Evolutionary conservation across 257 asterid species (phyloP), one percentile per base, ranked within the genome.

Genomic region (Primulina huaijiensis): DNA sequence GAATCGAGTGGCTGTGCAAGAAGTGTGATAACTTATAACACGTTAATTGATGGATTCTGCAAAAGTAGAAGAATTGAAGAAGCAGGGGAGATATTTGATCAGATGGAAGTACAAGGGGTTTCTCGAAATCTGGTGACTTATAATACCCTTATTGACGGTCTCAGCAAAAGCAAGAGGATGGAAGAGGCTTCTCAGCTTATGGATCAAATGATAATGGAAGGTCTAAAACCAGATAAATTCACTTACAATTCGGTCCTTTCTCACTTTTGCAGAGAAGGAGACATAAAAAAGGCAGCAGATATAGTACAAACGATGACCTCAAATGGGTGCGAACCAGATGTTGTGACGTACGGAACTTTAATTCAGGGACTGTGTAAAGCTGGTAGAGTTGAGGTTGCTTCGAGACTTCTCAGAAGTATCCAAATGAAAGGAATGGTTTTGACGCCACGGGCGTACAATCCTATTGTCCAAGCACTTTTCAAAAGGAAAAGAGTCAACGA

Each of bases 201-300:
- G 95, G 96, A 90, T 59, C 99, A 87, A 78, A 87, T 93, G 97
- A 81, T 90, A 65, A 82, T 85, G 82, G 99, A 89, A 82, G 97
- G 96, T 16, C 46, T 87, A 56, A 87, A 78, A 72, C 96, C 97
- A 12, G 96, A 93, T 73, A 90, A 83, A 63, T 82, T 86, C 74
- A 87, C 96, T 6, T 93, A 80, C 74, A 93, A 93, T 66, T 87
- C 97, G 34, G 72, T 93, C 72, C 89, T 93, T 29, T 69, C 92
- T 0, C 87, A 90, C 84, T 93, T 83, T 68, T 93, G 97, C 79
- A 89, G 80, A 77, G 74, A 30, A 10, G 99, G 99, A 34, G 92
- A 90, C 34, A 85, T 93, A 9, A 88, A 87, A 69, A 93, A 89
- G 62, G 99, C 99, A 16, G 90, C 99, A 0, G 99, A 93, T 63